Evolutionary conservation across 495 filamentous ascomycete species (phyloP), one percentile per base, ranked within the genome.

Genomic region (Lasiosphaeria miniovina): DNA sequence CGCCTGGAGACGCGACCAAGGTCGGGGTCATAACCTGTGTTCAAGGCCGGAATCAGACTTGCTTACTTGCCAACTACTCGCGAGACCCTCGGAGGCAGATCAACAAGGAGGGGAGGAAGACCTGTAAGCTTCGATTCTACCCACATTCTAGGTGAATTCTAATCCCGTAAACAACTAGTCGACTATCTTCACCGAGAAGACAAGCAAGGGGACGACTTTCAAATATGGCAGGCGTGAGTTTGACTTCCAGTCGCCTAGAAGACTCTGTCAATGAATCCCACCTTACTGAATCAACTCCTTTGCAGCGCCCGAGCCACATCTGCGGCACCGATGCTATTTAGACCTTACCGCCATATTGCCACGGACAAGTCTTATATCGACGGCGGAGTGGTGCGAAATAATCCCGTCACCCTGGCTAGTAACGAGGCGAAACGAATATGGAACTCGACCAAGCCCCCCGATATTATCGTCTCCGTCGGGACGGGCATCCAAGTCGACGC

Each of bases 211-310:
- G 65, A 71, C 17, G 79, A 80, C 61, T 49, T 82, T 14, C 74
- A 74, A 58, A 67, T 71, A 4, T 82, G 78, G 79, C 75, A 84
- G 72, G 78, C 74, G 76, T 78, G 68, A 64, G 69, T 52, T 36
- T 50, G 40, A 11, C 48, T 36, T 9, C 24, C 24, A 24, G 24
- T 24, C 24, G n/a, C 14, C 35, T 15, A 58, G 40, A 10, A 8
- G 51, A 14, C 9, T 5, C 33, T 46, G 46, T 41, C 6, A 31
- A 12, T 9, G 11, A n/a, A 12, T 33, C 11, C 24, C 24, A 24
- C 24, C 45, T 38, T 49, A 15, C 6, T 31, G 12, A 34, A 40
- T 31, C 49, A 45, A 17, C 14, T 51, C 24, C 49, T 36, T 34
- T 66, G 8, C 48, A 77, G 75, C 3, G 76, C 75, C n/a, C 73